phyloP scores from a whole-genome alignment of 257 asterid genomes.

The Solanum peruvianum region DNA sequence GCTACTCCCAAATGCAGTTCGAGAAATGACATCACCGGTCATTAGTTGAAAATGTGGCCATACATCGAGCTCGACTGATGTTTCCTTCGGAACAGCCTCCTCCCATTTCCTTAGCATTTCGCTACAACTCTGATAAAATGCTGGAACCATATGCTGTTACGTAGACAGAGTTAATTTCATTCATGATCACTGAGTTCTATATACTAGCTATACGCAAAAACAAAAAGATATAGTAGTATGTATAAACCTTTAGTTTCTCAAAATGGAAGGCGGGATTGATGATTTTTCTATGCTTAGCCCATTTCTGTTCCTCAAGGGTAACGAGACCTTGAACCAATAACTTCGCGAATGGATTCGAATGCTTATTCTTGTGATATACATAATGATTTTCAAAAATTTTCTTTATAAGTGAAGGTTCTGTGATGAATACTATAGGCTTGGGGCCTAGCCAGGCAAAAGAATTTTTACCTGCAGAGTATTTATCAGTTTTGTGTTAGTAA shows the following conservation, averaged over 20 bases:
- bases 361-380: neutral
- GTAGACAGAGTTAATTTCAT: neutral
- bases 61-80: constrained; percentile 22
- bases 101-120: constrained; percentile 40
- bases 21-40: constrained; percentile 28
- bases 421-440: neutral
- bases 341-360: neutral
- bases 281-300: neutral
- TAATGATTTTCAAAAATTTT: neutral
- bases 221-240: neutral
- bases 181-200: neutral
- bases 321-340: neutral
- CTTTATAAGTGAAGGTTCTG: neutral
- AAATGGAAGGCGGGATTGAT: neutral
- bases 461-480: neutral
- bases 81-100: neutral
- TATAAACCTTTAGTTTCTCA: neutral
- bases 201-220: neutral
- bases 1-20: constrained; percentile 43
- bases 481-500: neutral
- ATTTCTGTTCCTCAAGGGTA: neutral
- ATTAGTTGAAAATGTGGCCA: constrained; percentile 33
- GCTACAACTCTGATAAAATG: constrained; percentile 16
- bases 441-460: neutral
- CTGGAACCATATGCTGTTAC: constrained; percentile 32